A percentile compares a stretch with the other conserved stretches of the same genome.
phyloP scores from a whole-genome alignment of 306 rosid genomes.

The Chamaecrista fasciculata region DNA sequence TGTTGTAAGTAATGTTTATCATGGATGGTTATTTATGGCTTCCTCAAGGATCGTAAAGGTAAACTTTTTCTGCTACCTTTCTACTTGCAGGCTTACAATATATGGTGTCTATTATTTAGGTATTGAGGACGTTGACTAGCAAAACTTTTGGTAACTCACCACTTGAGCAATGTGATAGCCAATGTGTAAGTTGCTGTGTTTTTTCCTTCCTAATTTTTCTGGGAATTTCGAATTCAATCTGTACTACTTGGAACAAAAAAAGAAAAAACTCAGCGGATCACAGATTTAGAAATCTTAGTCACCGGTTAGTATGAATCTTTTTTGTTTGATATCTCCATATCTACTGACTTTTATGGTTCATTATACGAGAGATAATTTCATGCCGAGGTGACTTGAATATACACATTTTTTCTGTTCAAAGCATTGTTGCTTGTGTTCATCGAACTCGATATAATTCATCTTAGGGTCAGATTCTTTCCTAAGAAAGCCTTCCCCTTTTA shows the following conservation, averaged over 20 bases:
- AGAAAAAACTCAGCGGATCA: not conserved
- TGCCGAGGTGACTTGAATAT: not conserved
- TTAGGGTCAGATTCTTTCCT: too few species aligned
- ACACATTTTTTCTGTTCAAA: not conserved
- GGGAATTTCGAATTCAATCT: conserved; percentile 7
- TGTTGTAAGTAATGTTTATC: not conserved
- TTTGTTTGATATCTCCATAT: not conserved
- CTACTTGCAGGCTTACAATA: conserved; percentile 76
- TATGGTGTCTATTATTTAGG: conserved; percentile 57
- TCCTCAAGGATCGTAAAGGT: conserved; percentile 17
- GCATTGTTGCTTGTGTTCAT: not conserved
- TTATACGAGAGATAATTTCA: not conserved
- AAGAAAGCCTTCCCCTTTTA: too few species aligned
- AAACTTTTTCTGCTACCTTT: conserved; percentile 35
- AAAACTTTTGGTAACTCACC: conserved; percentile 40
- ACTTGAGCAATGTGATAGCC: conserved; percentile 38
- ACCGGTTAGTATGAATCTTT: not conserved
- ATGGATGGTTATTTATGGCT: not conserved
- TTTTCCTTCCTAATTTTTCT: not conserved
- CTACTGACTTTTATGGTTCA: not conserved
- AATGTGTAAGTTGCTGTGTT: conserved; percentile 39
- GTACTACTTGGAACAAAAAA: not conserved
- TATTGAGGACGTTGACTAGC: conserved; percentile 50
- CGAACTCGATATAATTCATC: not conserved
- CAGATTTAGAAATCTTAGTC: not conserved